Base-by-base conservation (phyloP, 2,329 filamentous ascomycete genomes). In the Neopestalotiopsis clavispora region DNA sequence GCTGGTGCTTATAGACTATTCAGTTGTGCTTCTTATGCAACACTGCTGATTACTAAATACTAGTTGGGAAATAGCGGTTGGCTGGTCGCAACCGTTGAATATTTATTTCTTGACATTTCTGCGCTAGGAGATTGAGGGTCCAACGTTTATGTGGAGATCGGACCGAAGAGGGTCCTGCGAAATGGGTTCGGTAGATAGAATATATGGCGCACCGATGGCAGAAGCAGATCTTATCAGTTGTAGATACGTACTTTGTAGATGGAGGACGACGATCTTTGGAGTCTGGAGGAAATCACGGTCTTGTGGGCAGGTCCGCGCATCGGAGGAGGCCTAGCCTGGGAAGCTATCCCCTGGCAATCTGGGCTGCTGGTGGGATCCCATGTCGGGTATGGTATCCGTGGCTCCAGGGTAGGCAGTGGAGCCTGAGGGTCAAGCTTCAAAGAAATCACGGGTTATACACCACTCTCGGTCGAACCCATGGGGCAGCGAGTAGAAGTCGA, bases 401-500 rank as follows among this genome's bases (percentile, higher is more conserved):
- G 17, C n/a, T 52, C 17, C n/a, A 52, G 45, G 20, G 34, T 34
- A 13, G 20, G 34, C 17, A 13, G n/a, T 61, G n/a, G 30, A 38
- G 32, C n/a, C 28, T 9, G 32, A 20, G 10, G n/a, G 17, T 65
- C 62, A 65, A 20, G 28, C 38, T 23, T 34, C n/a, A n/a, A 65
- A 49, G 62, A 65, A 65, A 9, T 65, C 62, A 17, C 23, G 40
- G n/a, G 62, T 28, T 30, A 65, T 49, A 34, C 40, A 49, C 62
- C 62, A 65, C 23, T 52, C 62, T 30, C 45, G 10, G n/a, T 65
- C 40, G 23, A 45, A 65, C 20, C 62, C 62, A 45, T 65, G 20
- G 20, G 62, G 62, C 4, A 65, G 38, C 10, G 62, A 49, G 40
- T 49, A 28, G 34, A 65, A 65, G n/a, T 65, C 62, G 13, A 65